Base-by-base conservation (phyloP, 805 yeast species). In the Myxozyma neotropica region DNA sequence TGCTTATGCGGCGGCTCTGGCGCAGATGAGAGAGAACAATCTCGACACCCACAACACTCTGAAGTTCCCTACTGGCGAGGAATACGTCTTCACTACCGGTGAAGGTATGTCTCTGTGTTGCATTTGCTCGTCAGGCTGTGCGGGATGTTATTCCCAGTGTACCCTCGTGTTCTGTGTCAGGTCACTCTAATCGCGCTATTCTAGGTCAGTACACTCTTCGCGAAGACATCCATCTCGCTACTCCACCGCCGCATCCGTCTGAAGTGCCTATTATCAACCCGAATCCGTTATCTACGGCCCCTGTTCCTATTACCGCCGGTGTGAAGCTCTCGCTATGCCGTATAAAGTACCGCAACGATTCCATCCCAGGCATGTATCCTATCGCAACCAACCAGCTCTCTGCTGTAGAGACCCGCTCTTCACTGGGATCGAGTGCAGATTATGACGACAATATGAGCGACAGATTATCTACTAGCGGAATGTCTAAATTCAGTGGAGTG, bases 231-330 rank as follows among this genome's bases (percentile, higher is more conserved):
- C 61, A 49, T 31, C 66, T 76, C 45, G 77, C 79, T 5, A 67
- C 70, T 43, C 78, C 78, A 2, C 68, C 75, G 23, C 76, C 75
- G 6, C 77, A 74, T 49, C 75, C 76, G 1, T 61, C 73, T 3
- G 75, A 76, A 50, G 70, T 72, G 7, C 72, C 71, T 19, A 68
- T 71, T 12, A 55, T 66, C 42, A 68, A 70, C 5, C 68, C 72
- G 52, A 75, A 75, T 58, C 74, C 78, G 13, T 64, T 76, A 53
- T 70, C 73, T 3, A 74, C 77, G 12, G 69, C 72, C 38, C 67
- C 70, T 21, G 66, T 48, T 7, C 51, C 65, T 5, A 50, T 51
- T 53, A 44, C 65, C 43, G 36, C 76, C 73, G 50, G 61, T 57
- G 49, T 61, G 65, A 33, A 65, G 61, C 40, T 68, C 12, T 56